Evolutionary conservation across 768 basidiomycete genomes (phyloP).

Genomic region (Stropharia rugosoannulata): DNA sequence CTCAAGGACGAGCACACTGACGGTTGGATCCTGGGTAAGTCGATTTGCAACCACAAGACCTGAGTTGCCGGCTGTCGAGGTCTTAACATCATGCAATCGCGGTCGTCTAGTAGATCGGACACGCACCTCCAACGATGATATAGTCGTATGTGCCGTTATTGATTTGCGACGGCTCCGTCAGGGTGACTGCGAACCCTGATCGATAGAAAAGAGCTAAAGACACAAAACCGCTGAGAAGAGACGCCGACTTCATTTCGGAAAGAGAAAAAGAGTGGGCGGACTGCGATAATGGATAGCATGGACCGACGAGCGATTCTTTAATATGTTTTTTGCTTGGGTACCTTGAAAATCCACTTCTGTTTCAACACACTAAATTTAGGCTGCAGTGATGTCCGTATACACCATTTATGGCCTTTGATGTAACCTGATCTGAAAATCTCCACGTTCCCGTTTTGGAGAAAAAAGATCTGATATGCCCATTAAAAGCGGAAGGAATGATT

Average conservation of each 20-base stretch:
- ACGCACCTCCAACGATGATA: conserved; percentile 16
- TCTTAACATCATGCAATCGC: background rate
- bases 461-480: no score
- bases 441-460: no score
- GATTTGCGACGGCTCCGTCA: conserved; percentile 6
- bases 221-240: conserved; percentile 3
- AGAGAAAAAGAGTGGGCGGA: background rate
- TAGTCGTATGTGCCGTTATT: conserved; percentile 11
- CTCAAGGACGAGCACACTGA: conserved; percentile 52
- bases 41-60: conserved; percentile 57
- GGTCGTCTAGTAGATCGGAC: background rate
- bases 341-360: no score
- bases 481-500: no score
- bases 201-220: conserved; percentile 2
- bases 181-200: conserved; percentile 2
- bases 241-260: conserved; percentile 1
- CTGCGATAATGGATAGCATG: background rate
- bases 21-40: conserved; percentile 46
- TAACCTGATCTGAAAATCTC: no score
- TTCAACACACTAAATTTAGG: no score
- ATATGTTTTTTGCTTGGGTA: background rate
- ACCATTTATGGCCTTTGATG: no score
- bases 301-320: background rate
- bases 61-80: conserved; percentile 43
- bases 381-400: no score